Base-by-base conservation (phyloP, 441 rosid species). In the Rhodomyrtus psidioides region DNA sequence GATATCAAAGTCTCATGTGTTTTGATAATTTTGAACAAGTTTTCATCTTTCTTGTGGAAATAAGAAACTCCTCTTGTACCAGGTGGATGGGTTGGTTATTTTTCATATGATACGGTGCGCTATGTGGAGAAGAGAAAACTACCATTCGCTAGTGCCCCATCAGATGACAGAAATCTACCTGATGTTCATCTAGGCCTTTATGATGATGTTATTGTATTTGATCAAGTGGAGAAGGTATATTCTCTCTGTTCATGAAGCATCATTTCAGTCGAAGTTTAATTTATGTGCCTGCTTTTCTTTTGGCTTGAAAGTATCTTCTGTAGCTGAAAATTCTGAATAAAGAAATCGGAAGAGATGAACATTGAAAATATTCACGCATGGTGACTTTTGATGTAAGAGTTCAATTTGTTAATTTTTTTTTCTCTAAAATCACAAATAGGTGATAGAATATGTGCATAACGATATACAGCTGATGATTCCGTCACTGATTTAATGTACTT, bases 81-180 rank as follows among this genome's bases (percentile, higher is more conserved):
- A 97, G 99, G 98, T 91, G 99, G 99, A 14, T 97, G 98, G 98
- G 98, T 95, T 55, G 98, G 99, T 55, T 97, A 94, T 88, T 95
- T 97, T 89, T 97, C 98, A 9, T 97, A 97, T 87, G 99, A 97
- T 86, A 97, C 99, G 1, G 97, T 97, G 87, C 94, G 99, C 54
- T 97, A 91, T 86, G 95, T 88, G 17, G 99, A 97, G 95, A 97
- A 92, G 91, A 97, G 94, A 90, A 97, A 95, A 89, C 88, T 97
- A 44, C 95, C 98, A 3, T 97, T 97, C 88, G 86, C 90, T 62
- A 56, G 86, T 85, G 95, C 98, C 81, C 98, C 98, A 15, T 89
- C 87, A 34, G 99, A 97, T 91, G 98, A 97, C 84, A 94, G 98
- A 90, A 95, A 93, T 62, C 98, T 96, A 84, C 97, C 98, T 83